Base-by-base conservation (phyloP, 2,329 filamentous ascomycete species). In the Neurospora crassa region DNA sequence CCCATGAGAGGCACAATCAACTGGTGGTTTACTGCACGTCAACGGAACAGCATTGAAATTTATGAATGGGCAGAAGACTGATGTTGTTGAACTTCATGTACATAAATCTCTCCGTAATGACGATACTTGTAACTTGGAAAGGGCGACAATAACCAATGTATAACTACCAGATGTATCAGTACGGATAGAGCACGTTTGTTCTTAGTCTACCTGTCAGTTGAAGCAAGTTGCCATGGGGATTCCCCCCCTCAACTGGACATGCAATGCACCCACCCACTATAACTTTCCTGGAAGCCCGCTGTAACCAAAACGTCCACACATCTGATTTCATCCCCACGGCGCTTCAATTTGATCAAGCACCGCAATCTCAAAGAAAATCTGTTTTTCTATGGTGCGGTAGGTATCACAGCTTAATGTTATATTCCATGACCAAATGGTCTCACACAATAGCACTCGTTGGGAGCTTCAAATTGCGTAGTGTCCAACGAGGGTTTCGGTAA, bases 361-460 rank as follows among this genome's bases (percentile, higher is more conserved):
- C 8, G 7, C 29, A 37, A 37, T 37, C 2, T 37, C 1, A 6
- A 7, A 37, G 7, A 8, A 37, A 37, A 6, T 7, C 34, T 37
- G 7, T 37, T 37, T 37, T 37, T 2, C 29, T 0, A 37, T 37
- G 34, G 34, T 37, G 34, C 34, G 1, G 7, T 43, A 1, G 6
- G 8, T 1, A 43, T 7, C 8, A 37, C 34, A 8, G 34, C 5
- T 4, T 20, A 47, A 10, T 2, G 0, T 5, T 1, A 20, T 47
- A 20, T 47, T 2, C n/a, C 6, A 10, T 47, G 1, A 47, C n/a
- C 1, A 12, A 5, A 2, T 1, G n/a, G 5, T 2, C 0, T 3
- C 2, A 0, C 3, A 24, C 20, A 2, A 29, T 8, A 59, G 1
- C 12, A 18, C 12, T 18, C 14, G 24, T 8, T 16, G 24, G 18